Evolutionary conservation across 257 asterid genomes (phyloP).

Genomic region (Anisodus acutangulus): DNA sequence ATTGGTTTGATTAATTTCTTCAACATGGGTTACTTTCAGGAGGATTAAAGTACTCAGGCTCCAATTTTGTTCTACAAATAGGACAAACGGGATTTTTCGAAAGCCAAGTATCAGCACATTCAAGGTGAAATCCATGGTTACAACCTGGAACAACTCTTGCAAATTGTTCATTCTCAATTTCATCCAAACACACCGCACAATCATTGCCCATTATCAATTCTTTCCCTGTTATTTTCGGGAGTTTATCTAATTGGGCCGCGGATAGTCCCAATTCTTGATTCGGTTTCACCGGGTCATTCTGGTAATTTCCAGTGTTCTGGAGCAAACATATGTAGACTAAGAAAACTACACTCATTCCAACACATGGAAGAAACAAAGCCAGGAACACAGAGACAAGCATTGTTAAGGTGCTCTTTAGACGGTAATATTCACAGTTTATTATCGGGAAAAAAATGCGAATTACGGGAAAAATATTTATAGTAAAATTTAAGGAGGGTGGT

Average conservation of each 20-base stretch:
- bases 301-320: slow-evolving; percentile 34
- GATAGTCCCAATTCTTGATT: slow-evolving; percentile 3
- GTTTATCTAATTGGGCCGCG: slow-evolving; percentile 37
- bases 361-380: slow-evolving; percentile 84
- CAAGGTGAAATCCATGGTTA: slow-evolving; percentile 80
- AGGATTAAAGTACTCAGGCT: slow-evolving; percentile 53
- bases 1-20: not conserved
- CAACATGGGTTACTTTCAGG: slow-evolving; percentile 58
- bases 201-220: slow-evolving; percentile 69
- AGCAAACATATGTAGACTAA: slow-evolving; percentile 77
- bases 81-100: slow-evolving; percentile 70
- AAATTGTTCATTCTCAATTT: slow-evolving; percentile 59
- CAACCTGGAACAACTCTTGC: slow-evolving; percentile 82
- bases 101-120: slow-evolving; percentile 85
- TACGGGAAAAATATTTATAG: too few relatives aligned
- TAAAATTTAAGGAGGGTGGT: slow-evolving; percentile 27
- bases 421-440: too few relatives aligned
- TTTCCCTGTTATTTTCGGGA: slow-evolving; percentile 65
- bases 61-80: slow-evolving; percentile 66
- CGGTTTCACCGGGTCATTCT: slow-evolving; percentile 41
- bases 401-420: not conserved
- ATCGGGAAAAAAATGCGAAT: too few relatives aligned
- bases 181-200: slow-evolving; percentile 88
- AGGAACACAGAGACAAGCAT: slow-evolving; percentile 79
- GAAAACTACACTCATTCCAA: slow-evolving; percentile 80